Evolutionary conservation across 2,329 filamentous ascomycete genomes (phyloP).

Genomic region (Aspergillus unguis): DNA sequence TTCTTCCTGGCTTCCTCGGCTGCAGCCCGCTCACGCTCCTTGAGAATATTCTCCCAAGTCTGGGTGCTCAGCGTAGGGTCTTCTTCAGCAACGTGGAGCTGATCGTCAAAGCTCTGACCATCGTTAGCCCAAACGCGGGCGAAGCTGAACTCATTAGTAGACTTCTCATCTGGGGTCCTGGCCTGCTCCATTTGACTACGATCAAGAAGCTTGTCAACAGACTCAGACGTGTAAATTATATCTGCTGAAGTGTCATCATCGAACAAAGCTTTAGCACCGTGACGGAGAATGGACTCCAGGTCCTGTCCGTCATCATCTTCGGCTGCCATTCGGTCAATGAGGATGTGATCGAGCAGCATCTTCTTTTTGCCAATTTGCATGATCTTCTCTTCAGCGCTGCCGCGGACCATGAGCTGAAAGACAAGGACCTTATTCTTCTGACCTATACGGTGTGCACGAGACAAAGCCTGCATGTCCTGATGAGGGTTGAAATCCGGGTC

Average conservation of each 20-base stretch:
- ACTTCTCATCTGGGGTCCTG: conserved; percentile 59
- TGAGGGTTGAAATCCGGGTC: conserved; percentile 98
- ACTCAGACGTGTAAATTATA: conserved; percentile 75
- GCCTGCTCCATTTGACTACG: conserved; percentile 76
- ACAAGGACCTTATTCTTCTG: conserved; percentile 95
- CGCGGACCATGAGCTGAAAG: conserved; percentile 88
- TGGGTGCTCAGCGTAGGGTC: conserved; percentile 57
- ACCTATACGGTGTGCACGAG: conserved; percentile 90
- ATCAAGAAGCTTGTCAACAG: conserved; percentile 89
- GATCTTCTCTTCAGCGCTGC: conserved; percentile 89
- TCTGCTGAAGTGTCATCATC: conserved; percentile 66
- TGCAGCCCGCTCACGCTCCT: conserved; percentile 75
- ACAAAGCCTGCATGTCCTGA: conserved; percentile 93
- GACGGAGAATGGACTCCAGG: conserved; percentile 79
- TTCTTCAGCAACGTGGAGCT: conserved; percentile 53
- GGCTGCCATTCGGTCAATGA: conserved; percentile 87
- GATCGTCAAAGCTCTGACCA: conserved; percentile 62
- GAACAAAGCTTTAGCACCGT: conserved; percentile 85
- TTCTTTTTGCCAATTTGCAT: conserved; percentile 95
- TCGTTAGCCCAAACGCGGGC: conserved; percentile 92
- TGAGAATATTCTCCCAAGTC: conserved; percentile 88
- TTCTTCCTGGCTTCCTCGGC: conserved; percentile 66
- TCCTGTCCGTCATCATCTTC: conserved; percentile 77
- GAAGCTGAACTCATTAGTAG: conserved; percentile 81
- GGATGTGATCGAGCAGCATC: conserved; percentile 88